Evolutionary conservation across 73 alveolate genomes (phyloP).

Genomic region (Urostyla sp.): DNA sequence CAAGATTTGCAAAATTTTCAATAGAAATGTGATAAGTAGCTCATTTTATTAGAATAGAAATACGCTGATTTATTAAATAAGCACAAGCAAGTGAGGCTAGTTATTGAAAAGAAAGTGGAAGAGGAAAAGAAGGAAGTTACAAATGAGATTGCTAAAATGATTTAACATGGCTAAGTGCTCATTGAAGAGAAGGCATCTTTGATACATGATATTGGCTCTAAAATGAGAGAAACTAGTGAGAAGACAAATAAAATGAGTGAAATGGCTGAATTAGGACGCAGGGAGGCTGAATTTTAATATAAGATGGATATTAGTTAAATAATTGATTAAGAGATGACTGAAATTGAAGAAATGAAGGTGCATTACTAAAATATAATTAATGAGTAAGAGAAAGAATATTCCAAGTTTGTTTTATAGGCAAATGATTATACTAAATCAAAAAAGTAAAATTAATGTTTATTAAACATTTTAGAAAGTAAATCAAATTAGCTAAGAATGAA

Average conservation of each 20-base stretch:
- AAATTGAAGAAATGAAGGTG: not conserved
- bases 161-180: conserved; percentile 11
- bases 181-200: conserved; percentile 30
- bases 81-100: not conserved
- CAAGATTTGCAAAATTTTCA: not conserved
- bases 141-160: conserved; percentile 24
- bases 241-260: conserved; percentile 11
- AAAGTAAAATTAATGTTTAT: conserved; percentile 4
- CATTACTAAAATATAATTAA: conserved; percentile 11
- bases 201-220: conserved; percentile 4
- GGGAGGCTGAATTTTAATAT: conserved; percentile 45
- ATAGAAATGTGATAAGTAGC: conserved; percentile 11
- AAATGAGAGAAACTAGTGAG: conserved; percentile 25
- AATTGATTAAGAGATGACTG: not conserved
- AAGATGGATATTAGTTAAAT: not conserved
- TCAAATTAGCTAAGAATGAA: conserved; percentile 25
- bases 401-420: conserved; percentile 18
- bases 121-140: conserved; percentile 30
- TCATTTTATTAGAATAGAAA: not conserved
- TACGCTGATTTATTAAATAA: not conserved
- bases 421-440: conserved; percentile 1
- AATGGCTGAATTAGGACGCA: conserved; percentile 23
- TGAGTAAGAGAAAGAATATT: conserved; percentile 2
- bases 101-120: not conserved
- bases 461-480: conserved; percentile 8